These are phyloP conservation scores for Tetrahymena borealis DNA, from an alignment of 73 alveolate species.

Conservation along the genomic window DNA sequence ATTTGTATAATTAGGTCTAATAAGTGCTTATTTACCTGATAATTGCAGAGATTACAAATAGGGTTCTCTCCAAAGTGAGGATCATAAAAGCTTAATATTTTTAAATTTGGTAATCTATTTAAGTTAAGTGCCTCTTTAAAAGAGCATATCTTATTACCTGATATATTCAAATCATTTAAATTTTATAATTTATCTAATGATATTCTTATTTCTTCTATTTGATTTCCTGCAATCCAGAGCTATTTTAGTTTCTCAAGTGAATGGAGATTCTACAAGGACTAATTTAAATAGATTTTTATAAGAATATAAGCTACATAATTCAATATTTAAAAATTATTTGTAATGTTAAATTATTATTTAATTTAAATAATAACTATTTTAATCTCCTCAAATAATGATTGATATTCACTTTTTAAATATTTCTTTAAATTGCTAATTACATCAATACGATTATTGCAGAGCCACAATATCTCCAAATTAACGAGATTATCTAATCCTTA, in stretches of 20 bases:
- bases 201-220: constrained; percentile 43
- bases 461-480: constrained; percentile 58
- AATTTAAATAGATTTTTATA: no score
- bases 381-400: background rate
- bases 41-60: constrained; percentile 71
- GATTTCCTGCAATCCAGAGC: constrained; percentile 59
- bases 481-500: constrained; percentile 69
- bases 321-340: no score
- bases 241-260: constrained; percentile 22
- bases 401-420: background rate
- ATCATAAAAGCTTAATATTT: constrained; percentile 52
- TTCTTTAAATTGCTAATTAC: background rate
- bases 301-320: no score
- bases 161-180: constrained; percentile 50
- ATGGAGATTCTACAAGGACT: constrained; percentile 15
- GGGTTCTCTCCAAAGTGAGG: constrained; percentile 80
- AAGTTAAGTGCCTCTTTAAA: constrained; percentile 62
- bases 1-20: no score
- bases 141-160: constrained; percentile 56
- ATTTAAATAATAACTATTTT: no score
- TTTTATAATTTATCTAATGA: constrained; percentile 42
- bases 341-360: no score
- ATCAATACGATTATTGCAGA: constrained; percentile 45
- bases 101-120: constrained; percentile 55
- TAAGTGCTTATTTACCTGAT: constrained; percentile 31